phyloP scores from a whole-genome alignment of 169 alveolate species.

The Cryptosporidium ubiquitum region DNA sequence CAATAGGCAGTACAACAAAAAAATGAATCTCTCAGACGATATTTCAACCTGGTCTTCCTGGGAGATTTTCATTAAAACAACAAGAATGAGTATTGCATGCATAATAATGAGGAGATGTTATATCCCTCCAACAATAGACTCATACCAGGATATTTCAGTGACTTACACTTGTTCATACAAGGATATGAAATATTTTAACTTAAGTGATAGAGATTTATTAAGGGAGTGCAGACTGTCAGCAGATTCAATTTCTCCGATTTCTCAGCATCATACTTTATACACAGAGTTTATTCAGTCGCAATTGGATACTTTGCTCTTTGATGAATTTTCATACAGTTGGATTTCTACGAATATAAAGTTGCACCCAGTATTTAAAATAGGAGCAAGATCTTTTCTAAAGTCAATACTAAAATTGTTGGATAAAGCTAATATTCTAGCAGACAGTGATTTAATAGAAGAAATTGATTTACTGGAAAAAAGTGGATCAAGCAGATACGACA shows the following conservation, averaged over 20 bases:
- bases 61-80: conserved; percentile 56
- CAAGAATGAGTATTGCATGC: conserved; percentile 43
- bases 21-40: conserved; percentile 71
- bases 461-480: conserved; percentile 47
- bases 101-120: conserved; percentile 58
- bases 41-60: conserved; percentile 68
- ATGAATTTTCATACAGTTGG: conserved; percentile 67
- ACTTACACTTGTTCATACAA: conserved; percentile 36
- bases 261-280: conserved; percentile 66
- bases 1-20: conserved; percentile 33
- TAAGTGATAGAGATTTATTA: conserved; percentile 49
- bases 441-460: conserved; percentile 47
- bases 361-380: conserved; percentile 44
- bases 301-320: conserved; percentile 50
- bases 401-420: conserved; percentile 34
- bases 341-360: conserved; percentile 40
- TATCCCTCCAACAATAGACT: conserved; percentile 66
- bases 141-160: conserved; percentile 64
- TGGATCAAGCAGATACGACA: conserved; percentile 38
- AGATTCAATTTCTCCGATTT: conserved; percentile 56
- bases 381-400: conserved; percentile 55
- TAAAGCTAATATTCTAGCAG: conserved; percentile 52
- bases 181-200: conserved; percentile 49
- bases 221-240: conserved; percentile 66
- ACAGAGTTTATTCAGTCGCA: conserved; percentile 54